Base-by-base conservation (phyloP, 2,329 filamentous ascomycete genomes). In the Diaporthe citrichinensis region DNA sequence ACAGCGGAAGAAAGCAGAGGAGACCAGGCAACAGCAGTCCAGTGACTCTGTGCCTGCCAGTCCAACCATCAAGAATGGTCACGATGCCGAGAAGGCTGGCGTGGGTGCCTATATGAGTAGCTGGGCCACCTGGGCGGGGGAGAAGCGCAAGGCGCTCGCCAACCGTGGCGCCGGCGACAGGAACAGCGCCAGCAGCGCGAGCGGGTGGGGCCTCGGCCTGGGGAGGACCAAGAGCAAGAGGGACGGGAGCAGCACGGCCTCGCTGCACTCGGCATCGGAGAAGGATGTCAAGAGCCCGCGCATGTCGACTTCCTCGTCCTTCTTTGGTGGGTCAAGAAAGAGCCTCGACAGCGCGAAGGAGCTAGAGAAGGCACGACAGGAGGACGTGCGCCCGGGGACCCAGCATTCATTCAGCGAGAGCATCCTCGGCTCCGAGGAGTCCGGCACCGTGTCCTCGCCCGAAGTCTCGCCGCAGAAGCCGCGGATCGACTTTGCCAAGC, bases 121-220 rank as follows among this genome's bases (percentile, higher is more conserved):
- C 79, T 94, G 92, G 92, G 91, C 92, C 1, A 84, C 87, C 0
- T 94, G 92, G 92, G 92, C 92, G 2, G 92, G 92, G 68, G 94
- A 97, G 85, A 96, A 96, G 85, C 88, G 93, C 77, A 94, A 93
- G 80, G 85, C 83, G n/a, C 86, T 87, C 81, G 88, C 84, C 31
- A 82, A 82, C 44, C 80, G 84, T 23, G 80, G 79, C 49, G 73
- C 73, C 39, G 75, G 49, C 41, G 74, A 72, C 61, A 62, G 71
- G 20, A 76, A 57, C 31, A 77, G 46, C 36, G 73, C 71, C 55
- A 73, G 77, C 51, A 75, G 76, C 44, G 31, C 61, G 25, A 65
- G 73, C 51, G 81, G 82, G 34, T 85, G 84, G 83, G 81, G 81
- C n/a, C 81, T 84, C 44, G 80, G 81, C n/a, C 81, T 84, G 25